These are phyloP conservation scores for Ceratobasidium sp. DNA, from an alignment of 1,284 basidiomycete genomes.

Conservation along the genomic window DNA sequence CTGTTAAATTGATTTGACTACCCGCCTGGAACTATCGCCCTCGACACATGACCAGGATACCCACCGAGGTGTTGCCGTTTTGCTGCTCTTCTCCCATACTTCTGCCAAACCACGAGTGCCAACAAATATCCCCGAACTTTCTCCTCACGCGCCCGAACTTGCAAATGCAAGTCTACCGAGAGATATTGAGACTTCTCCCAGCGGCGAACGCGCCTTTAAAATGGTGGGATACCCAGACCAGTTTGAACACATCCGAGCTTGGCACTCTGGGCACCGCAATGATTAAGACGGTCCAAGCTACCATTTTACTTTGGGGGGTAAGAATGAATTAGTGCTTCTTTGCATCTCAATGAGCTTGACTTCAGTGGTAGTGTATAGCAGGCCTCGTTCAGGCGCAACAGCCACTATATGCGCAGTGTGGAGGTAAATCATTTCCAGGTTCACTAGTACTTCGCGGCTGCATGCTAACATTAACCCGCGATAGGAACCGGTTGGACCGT, in stretches of 20 bases:
- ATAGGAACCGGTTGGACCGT: constrained; percentile 27
- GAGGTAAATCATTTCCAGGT: constrained; percentile 1
- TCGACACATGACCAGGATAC: constrained; percentile 3
- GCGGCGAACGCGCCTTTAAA: neutral
- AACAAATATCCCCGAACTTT: constrained; percentile 23
- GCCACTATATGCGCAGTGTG: constrained; percentile 34
- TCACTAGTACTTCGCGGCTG: neutral
- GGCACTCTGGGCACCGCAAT: too few species aligned
- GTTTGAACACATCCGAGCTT: too few species aligned
- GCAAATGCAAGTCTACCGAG: neutral
- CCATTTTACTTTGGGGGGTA: too few species aligned
- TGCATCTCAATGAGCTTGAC: too few species aligned
- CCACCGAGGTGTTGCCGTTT: constrained; percentile 17
- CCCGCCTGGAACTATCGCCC: too few species aligned
- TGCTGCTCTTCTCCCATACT: neutral
- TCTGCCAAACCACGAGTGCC: neutral
- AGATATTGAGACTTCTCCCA: neutral
- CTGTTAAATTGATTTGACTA: neutral
- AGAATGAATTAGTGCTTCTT: too few species aligned
- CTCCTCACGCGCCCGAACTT: neutral
- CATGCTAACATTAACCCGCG: neutral
- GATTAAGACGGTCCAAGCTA: too few species aligned
- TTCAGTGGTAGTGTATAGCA: neutral
- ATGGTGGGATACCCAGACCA: too few species aligned
- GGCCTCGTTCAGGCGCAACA: constrained; percentile 12